These are phyloP conservation scores for Phellopilus nigrolimitatus DNA, from an alignment of 1,284 basidiomycete species.

Conservation along the genomic window DNA sequence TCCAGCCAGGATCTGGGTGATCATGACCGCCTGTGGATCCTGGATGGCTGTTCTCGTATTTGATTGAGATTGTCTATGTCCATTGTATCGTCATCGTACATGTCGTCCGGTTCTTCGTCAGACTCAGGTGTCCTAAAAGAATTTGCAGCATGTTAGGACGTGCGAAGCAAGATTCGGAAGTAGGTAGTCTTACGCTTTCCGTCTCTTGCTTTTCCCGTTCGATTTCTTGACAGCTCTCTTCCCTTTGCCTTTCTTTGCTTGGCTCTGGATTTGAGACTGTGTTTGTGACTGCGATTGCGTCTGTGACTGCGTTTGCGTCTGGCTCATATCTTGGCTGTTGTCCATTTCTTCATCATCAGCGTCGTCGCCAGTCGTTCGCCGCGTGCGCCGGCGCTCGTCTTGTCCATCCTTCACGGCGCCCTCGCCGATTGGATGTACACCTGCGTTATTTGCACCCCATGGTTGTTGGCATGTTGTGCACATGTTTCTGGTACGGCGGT, in stretches of 20 bases:
- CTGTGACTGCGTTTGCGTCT: constrained; percentile 25
- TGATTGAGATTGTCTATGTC: constrained; percentile 26
- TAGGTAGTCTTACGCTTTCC: constrained; percentile 8
- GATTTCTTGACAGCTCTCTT: constrained; percentile 30
- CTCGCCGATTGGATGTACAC: constrained; percentile 55
- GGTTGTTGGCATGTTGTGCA: constrained; percentile 56
- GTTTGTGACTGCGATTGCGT: constrained; percentile 27
- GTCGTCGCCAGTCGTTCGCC: constrained; percentile 31
- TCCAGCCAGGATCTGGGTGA: neutral
- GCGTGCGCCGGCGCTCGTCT: constrained; percentile 43
- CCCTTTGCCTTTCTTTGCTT: constrained; percentile 26
- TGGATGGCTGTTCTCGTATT: constrained; percentile 22
- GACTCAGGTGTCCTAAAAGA: constrained; percentile 15
- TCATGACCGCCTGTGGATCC: neutral
- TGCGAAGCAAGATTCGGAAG: neutral
- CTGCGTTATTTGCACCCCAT: constrained; percentile 47
- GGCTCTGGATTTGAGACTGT: constrained; percentile 21
- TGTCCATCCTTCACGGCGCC: constrained; percentile 55
- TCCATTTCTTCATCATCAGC: constrained; percentile 42
- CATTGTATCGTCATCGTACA: constrained; percentile 30
- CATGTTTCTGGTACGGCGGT: constrained; percentile 32
- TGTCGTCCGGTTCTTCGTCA: constrained; percentile 32
- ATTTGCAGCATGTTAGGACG: neutral
- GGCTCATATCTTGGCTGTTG: constrained; percentile 37
- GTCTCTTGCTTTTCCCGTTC: constrained; percentile 23